Base-by-base conservation (phyloP, 164 flowering plant species). In the Santalum album region DNA sequence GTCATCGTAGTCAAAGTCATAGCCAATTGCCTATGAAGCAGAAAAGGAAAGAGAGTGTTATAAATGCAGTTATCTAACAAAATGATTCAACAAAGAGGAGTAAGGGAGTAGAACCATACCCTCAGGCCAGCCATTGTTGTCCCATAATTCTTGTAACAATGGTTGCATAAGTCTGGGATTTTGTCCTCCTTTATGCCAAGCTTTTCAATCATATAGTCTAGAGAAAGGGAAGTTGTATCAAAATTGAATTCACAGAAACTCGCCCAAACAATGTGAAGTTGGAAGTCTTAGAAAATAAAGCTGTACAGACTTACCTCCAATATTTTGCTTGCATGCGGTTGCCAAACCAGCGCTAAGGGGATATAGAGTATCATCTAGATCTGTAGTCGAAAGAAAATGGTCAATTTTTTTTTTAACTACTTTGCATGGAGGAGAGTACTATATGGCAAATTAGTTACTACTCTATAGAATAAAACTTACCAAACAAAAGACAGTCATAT, bases 51-150 rank as follows among this genome's bases (percentile, higher is more conserved):
- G 29, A 20, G 12, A 26, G 36, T 51, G 22, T 1, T 11, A 11
- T 19, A 19, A 2, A 10, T 9, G 49, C 1, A 10, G 20, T 2
- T 11, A 18, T 6, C 4, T 0, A 42, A 17, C 4, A 42, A 18
- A 17, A 42, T 5, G 6, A 17, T 4, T 17, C 7, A 5, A 18
- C 22, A 12, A 38, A 51, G 20, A 50, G 50, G 11, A 53, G 36
- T 6, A 12, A 56, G 42, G 26, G 19, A 34, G 17, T 51, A 29
- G 55, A n/a, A 19, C 6, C 69, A 55, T 80, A 83, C 90, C 75
- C 81, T 69, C 25, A 83, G 86, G 43, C 90, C 90, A 45, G 90
- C 86, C 90, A 83, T 80, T 35, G 90, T 83, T 21, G 90, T 83
- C 51, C 86, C 86, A 59, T 83, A 78, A 39, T 78, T 70, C 66